Evolutionary conservation across 768 basidiomycete species (phyloP).

Genomic region (Pisolithus albus): DNA sequence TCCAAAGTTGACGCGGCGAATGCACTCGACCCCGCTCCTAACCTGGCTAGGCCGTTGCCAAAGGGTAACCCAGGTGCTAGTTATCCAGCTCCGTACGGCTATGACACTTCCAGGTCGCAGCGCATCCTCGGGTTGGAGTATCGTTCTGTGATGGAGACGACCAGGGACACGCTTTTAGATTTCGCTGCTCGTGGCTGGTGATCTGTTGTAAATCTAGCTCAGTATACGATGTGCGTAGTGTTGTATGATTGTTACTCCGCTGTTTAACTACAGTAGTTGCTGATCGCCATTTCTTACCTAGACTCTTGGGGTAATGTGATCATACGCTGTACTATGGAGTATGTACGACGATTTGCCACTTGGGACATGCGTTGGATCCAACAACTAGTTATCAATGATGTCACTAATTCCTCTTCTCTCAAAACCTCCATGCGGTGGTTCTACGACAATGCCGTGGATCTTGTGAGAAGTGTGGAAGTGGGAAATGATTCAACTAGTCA

Average conservation of each 20-base stretch:
- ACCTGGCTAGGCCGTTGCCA: constrained; percentile 23
- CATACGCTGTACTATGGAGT: not conserved
- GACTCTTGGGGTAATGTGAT: constrained; percentile 25
- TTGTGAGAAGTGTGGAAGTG: constrained; percentile 11
- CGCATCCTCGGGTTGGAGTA: constrained; percentile 39
- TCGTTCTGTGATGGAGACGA: constrained; percentile 32
- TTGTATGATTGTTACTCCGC: too few relatives aligned
- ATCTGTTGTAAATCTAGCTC: too few relatives aligned
- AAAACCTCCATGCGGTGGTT: constrained; percentile 33
- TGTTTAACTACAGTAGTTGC: too few relatives aligned
- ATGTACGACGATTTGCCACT: not conserved
- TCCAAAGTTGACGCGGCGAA: constrained; percentile 33
- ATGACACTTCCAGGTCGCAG: constrained; percentile 30
- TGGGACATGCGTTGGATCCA: not conserved
- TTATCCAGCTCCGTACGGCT: constrained; percentile 6
- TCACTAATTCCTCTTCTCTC: constrained; percentile 27
- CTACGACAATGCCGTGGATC: constrained; percentile 27
- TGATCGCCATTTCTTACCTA: not conserved
- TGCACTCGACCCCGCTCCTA: constrained; percentile 24
- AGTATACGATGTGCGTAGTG: too few relatives aligned
- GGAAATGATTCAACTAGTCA: constrained; percentile 22
- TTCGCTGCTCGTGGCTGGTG: constrained; percentile 23
- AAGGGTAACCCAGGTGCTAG: constrained; percentile 31
- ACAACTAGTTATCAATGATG: constrained; percentile 39
- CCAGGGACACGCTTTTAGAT: constrained; percentile 36